A percentile compares a stretch with the other conserved stretches of the same genome.
phyloP scores from a whole-genome alignment of 1,284 basidiomycete genomes.

The Termitomyces sp. region DNA sequence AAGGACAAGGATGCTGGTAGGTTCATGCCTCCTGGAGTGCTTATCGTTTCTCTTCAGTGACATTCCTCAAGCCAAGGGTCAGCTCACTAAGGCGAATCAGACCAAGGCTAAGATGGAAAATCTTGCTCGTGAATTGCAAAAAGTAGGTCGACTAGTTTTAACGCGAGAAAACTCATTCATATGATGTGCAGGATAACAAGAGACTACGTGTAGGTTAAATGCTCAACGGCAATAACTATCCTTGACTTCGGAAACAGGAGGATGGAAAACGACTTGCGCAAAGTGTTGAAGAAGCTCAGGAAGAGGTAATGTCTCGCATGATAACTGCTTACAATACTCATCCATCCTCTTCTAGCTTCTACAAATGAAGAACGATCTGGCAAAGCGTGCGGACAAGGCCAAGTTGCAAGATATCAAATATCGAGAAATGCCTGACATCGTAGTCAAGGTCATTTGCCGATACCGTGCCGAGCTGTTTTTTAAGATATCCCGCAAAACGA shows the following conservation, averaged over 20 bases:
- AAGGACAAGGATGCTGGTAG: conserved; percentile 84
- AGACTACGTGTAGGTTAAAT: conserved; percentile 59
- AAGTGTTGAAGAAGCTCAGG: conserved; percentile 76
- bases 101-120: conserved; percentile 85
- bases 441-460: conserved; percentile 79
- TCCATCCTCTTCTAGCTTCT: conserved; percentile 41
- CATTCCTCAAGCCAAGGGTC: conserved; percentile 59
- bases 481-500: conserved; percentile 83
- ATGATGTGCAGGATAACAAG: conserved; percentile 67
- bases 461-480: conserved; percentile 85
- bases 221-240: conserved; percentile 10
- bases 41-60: not conserved
- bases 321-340: conserved; percentile 3
- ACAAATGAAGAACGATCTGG: conserved; percentile 74
- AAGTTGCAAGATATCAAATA: conserved; percentile 72
- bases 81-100: conserved; percentile 79
- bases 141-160: conserved; percentile 40
- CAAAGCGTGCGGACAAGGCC: conserved; percentile 68
- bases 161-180: conserved; percentile 1
- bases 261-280: conserved; percentile 73
- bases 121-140: conserved; percentile 77
- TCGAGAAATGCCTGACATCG: conserved; percentile 75
- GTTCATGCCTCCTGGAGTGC: conserved; percentile 20
- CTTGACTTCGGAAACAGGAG: conserved; percentile 44
- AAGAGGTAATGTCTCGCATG: conserved; percentile 48